Conservation (phyloP, 148 eudicot genomes). For the Chenopodium suecicum region DNA sequence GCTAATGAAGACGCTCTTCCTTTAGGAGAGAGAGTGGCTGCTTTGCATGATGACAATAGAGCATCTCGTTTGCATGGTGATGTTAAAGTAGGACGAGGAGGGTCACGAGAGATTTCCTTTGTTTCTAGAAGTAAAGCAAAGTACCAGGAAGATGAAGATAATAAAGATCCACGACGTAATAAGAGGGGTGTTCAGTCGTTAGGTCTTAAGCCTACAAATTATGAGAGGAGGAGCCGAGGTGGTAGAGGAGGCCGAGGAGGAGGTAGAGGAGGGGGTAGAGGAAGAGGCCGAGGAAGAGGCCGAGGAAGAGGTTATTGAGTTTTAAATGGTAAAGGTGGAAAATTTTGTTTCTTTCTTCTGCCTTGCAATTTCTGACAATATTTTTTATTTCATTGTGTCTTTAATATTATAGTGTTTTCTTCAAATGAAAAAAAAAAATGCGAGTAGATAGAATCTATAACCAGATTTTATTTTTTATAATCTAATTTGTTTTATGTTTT, state of each 20-base stretch:
- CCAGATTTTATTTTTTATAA: no score
- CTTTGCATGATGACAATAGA: constrained; percentile 33
- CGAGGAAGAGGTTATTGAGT: constrained; percentile 6
- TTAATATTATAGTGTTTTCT: not conserved
- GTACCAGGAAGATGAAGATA: constrained; percentile 70
- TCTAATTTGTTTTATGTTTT: not conserved
- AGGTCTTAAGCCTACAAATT: constrained; percentile 55
- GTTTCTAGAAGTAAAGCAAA: constrained; percentile 54
- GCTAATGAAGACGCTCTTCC: constrained; percentile 80
- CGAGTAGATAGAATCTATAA: not conserved
- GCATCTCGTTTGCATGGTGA: constrained; percentile 30
- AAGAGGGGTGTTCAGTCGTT: constrained; percentile 84
- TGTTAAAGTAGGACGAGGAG: constrained; percentile 78
- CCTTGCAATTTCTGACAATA: not conserved
- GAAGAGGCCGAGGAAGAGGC: constrained; percentile 33
- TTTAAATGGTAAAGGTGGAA: not conserved
- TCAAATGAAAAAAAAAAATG: no score
- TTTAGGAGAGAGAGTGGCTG: constrained; percentile 70
- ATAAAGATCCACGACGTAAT: constrained; percentile 38
- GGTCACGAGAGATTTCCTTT: constrained; percentile 87
- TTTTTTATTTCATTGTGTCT: not conserved
- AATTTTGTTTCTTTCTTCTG: constrained; percentile 1
- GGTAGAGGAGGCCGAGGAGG: constrained; percentile 29
- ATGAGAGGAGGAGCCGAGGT: constrained; percentile 43
- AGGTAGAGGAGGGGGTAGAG: not conserved